Evolutionary conservation across 345 rosid species (phyloP).

Genomic region (Brassica nigra): DNA sequence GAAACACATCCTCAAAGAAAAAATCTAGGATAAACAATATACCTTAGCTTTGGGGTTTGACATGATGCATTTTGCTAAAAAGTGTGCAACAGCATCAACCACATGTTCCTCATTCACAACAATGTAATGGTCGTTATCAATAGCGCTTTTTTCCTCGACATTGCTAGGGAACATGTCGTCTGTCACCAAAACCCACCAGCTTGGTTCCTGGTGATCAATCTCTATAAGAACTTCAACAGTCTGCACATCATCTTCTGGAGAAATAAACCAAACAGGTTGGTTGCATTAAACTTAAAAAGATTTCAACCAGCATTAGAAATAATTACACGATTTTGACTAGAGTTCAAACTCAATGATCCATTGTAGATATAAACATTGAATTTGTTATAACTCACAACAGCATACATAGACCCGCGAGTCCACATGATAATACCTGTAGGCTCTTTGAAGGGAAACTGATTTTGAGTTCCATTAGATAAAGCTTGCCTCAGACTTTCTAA

Average conservation of each 20-base stretch:
- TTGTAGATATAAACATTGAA: too few species aligned
- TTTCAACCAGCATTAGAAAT: background rate
- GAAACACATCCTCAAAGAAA: background rate
- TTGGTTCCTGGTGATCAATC: constrained; percentile 70
- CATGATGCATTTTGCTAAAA: constrained; percentile 86
- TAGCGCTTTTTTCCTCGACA: constrained; percentile 73
- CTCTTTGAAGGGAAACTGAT: constrained; percentile 80
- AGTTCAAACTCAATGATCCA: background rate
- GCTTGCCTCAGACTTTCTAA: constrained; percentile 54
- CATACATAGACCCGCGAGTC: too few species aligned
- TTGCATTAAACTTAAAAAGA: background rate
- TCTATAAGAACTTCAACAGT: constrained; percentile 72
- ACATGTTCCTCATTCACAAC: constrained; percentile 79
- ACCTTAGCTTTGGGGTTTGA: constrained; percentile 85
- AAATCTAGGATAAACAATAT: constrained; percentile 6
- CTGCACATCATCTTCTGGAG: constrained; percentile 61
- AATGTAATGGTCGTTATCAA: constrained; percentile 77
- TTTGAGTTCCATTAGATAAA: constrained; percentile 48
- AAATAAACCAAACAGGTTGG: constrained; percentile 1
- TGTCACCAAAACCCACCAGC: constrained; percentile 98
- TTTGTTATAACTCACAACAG: too few species aligned
- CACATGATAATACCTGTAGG: constrained; percentile 58
- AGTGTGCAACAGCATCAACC: constrained; percentile 86
- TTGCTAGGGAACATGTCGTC: constrained; percentile 83
- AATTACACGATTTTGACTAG: background rate